Conservation (phyloP, 345 rosid species). For the Hibiscus mutabilis region DNA sequence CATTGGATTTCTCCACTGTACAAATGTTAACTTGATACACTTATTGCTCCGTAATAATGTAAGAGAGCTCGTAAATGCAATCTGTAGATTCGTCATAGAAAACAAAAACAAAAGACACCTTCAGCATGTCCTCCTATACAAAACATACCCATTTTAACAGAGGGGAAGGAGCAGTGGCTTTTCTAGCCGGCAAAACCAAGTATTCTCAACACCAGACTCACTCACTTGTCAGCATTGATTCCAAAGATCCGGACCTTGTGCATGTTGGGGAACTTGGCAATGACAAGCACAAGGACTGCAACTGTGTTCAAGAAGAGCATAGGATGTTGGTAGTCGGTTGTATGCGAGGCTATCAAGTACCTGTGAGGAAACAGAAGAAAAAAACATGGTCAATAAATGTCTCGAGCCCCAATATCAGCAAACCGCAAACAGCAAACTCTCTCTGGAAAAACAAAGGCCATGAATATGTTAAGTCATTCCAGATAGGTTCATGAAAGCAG, state of each 20-base stretch:
- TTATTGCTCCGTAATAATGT: constrained; percentile 13
- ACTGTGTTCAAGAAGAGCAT: constrained; percentile 58
- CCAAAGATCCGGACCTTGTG: constrained; percentile 99
- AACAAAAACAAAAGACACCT: constrained; percentile 15
- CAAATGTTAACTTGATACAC: constrained; percentile 17
- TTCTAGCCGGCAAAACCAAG: constrained; percentile 10
- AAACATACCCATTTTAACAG: constrained; percentile 13
- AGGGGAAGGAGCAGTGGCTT: constrained; percentile 15
- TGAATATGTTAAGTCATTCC: not conserved
- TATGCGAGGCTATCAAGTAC: too few species aligned
- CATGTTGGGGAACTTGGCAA: constrained; percentile 97
- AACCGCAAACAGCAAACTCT: not conserved
- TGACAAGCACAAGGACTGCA: constrained; percentile 74
- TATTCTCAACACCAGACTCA: not conserved
- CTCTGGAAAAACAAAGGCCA: not conserved
- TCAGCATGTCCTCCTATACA: constrained; percentile 29
- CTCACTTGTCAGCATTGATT: constrained; percentile 65
- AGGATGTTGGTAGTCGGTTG: too few species aligned
- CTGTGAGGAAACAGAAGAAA: constrained; percentile 27
- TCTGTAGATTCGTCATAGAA: not conserved
- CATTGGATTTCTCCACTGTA: constrained; percentile 21
- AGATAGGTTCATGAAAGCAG: not conserved
- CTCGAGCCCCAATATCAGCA: not conserved
- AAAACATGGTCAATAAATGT: not conserved
- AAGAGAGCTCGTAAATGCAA: constrained; percentile 2